Evolutionary conservation across 1,284 basidiomycete genomes (phyloP).

Genomic region (Puccinia sorghi): DNA sequence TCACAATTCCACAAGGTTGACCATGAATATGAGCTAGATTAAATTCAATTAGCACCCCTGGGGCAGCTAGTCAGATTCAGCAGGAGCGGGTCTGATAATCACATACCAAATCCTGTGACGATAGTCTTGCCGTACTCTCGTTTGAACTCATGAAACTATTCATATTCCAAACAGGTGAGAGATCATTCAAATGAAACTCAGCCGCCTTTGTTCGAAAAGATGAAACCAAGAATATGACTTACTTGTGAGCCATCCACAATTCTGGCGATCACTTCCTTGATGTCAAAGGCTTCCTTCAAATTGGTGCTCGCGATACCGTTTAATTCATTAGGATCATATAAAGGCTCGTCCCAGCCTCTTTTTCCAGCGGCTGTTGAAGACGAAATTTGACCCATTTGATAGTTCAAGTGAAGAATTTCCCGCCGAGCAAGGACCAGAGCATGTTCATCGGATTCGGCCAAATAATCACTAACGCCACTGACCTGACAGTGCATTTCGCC

Average conservation of each 20-base stretch:
- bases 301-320: constrained; percentile 90
- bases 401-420: constrained; percentile 69
- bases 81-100: neutral
- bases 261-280: constrained; percentile 87
- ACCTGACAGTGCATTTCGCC: constrained; percentile 92
- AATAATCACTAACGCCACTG: constrained; percentile 89
- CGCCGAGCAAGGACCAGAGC: constrained; percentile 80
- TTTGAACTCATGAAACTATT: constrained; percentile 86
- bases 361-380: neutral
- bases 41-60: neutral
- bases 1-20: constrained; percentile 61
- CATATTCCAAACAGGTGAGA: neutral
- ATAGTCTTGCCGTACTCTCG: constrained; percentile 87
- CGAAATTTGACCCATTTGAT: constrained; percentile 25
- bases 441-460: constrained; percentile 83
- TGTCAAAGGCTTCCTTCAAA: constrained; percentile 81
- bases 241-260: constrained; percentile 78
- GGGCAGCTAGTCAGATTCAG: neutral
- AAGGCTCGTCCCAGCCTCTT: constrained; percentile 68
- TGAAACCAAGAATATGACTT: neutral
- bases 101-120: constrained; percentile 69
- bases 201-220: neutral
- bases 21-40: constrained; percentile 74
- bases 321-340: constrained; percentile 77
- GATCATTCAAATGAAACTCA: neutral